A percentile compares a stretch with the other conserved stretches of the same genome.
Evolutionary conservation across 2,329 filamentous ascomycete genomes (phyloP).

Genomic region (Xylaria multiplex): DNA sequence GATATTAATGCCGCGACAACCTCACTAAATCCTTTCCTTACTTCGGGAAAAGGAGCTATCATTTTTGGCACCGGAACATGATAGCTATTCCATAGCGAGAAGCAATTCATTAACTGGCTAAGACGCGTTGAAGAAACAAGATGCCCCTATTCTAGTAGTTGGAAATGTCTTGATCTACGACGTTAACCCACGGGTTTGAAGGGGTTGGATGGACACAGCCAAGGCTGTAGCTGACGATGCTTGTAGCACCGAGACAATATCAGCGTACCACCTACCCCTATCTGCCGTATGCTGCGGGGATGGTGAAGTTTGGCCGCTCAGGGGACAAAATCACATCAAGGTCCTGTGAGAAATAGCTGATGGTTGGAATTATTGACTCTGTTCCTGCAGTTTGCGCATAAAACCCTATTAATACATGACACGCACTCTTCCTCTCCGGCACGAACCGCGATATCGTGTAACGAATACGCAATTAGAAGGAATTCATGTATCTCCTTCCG

Average conservation of each 20-base stretch:
- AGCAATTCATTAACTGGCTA: conserved; percentile 12
- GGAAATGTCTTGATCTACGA: not conserved
- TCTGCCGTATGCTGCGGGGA: not conserved
- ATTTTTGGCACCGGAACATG: not conserved
- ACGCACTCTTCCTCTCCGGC: not conserved
- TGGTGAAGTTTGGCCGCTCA: no score
- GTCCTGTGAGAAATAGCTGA: not conserved
- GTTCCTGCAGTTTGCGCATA: no score
- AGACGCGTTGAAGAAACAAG: not conserved
- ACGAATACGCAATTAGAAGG: conserved; percentile 1
- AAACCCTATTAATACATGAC: not conserved
- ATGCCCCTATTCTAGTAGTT: not conserved
- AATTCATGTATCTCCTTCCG: conserved; percentile 32
- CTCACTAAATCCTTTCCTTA: not conserved
- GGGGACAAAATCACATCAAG: not conserved
- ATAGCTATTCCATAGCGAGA: conserved; percentile 6
- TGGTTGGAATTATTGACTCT: not conserved
- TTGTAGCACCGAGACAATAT: conserved; percentile 27
- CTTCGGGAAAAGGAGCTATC: not conserved
- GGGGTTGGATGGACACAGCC: not conserved
- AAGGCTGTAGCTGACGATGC: not conserved
- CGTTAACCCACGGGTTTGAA: not conserved
- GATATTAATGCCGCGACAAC: conserved; percentile 8
- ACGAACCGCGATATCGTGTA: not conserved
- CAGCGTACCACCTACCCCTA: not conserved